Conservation (phyloP, 805 yeast species). For the Metschnikowia shivogae region DNA sequence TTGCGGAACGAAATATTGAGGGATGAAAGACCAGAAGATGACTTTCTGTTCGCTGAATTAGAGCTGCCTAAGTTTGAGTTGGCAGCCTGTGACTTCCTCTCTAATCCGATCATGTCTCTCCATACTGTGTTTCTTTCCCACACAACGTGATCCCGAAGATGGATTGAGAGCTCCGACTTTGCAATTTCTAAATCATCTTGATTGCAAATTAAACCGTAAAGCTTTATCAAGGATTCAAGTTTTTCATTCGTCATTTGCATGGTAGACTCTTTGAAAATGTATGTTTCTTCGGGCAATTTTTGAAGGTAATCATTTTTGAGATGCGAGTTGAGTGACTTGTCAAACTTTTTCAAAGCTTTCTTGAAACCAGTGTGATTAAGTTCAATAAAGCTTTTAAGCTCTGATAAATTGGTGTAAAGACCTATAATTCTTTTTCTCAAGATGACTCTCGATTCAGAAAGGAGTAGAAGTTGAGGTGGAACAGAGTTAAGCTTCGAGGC, state of each 20-base stretch:
- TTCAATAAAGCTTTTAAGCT: conserved; percentile 48
- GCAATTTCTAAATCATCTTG: conserved; percentile 43
- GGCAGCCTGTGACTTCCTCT: conserved; percentile 80
- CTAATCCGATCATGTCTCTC: conserved; percentile 58
- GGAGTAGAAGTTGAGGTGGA: conserved; percentile 17
- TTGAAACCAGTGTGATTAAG: conserved; percentile 51
- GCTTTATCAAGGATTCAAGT: conserved; percentile 29
- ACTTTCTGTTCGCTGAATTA: conserved; percentile 6
- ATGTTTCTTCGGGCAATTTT: conserved; percentile 41
- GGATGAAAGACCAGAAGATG: conserved; percentile 11
- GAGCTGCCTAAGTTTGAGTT: conserved; percentile 13
- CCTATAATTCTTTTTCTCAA: conserved; percentile 45
- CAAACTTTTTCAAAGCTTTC: conserved; percentile 51
- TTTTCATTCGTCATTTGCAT: conserved; percentile 28
- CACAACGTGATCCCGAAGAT: conserved; percentile 51
- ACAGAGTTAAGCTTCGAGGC: conserved; percentile 7
- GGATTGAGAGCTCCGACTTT: conserved; percentile 52
- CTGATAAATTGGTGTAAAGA: conserved; percentile 42
- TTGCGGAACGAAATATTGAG: conserved; percentile 16
- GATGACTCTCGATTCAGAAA: conserved; percentile 46
- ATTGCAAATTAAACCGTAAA: conserved; percentile 29
- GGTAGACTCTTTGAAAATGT: conserved; percentile 37
- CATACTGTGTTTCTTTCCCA: conserved; percentile 56
- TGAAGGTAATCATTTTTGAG: conserved; percentile 41
- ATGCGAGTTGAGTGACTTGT: conserved; percentile 44